Conservation (phyloP, 225 moss, liverwort and hornwort genomes). For the Bryum argenteum region DNA sequence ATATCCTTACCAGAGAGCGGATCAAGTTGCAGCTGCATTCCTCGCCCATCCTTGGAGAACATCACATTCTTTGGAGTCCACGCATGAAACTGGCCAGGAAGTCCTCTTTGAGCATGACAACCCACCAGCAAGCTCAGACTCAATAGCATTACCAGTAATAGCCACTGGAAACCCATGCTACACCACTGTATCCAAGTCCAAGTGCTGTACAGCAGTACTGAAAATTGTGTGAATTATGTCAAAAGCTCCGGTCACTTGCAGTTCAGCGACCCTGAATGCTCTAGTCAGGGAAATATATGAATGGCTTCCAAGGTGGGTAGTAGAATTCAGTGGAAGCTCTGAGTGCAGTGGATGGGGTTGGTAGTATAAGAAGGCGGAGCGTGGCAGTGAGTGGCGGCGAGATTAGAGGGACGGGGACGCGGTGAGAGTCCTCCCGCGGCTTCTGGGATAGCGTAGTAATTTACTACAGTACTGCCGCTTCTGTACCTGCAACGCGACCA, state of each 20-base stretch:
- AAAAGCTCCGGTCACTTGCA: too few relatives aligned
- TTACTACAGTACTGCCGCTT: neutral
- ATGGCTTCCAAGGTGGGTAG: too few relatives aligned
- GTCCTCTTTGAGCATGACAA: slow-evolving; percentile 24
- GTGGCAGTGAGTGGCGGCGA: neutral
- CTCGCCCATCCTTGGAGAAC: slow-evolving; percentile 34
- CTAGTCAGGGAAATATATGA: too few relatives aligned
- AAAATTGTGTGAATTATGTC: too few relatives aligned
- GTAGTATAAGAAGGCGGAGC: neutral
- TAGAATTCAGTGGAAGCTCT: too few relatives aligned
- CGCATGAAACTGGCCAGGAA: slow-evolving; percentile 34
- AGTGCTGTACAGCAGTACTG: neutral
- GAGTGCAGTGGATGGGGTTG: neutral
- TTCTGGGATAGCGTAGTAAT: neutral
- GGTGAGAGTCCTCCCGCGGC: slow-evolving; percentile 7
- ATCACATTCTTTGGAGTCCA: slow-evolving; percentile 28
- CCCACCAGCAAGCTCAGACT: slow-evolving; percentile 28
- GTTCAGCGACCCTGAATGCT: too few relatives aligned
- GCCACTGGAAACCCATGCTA: neutral
- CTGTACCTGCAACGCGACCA: neutral
- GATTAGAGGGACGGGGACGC: neutral
- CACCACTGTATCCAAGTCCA: neutral
- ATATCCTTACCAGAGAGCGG: slow-evolving; percentile 27
- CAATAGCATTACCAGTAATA: slow-evolving; percentile 20
- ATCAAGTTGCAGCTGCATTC: slow-evolving; percentile 34